Evolutionary conservation across 2,329 filamentous ascomycete species (phyloP), one percentile per base, ranked within the genome.

Genomic region (Hymenoscyphus infarciens): DNA sequence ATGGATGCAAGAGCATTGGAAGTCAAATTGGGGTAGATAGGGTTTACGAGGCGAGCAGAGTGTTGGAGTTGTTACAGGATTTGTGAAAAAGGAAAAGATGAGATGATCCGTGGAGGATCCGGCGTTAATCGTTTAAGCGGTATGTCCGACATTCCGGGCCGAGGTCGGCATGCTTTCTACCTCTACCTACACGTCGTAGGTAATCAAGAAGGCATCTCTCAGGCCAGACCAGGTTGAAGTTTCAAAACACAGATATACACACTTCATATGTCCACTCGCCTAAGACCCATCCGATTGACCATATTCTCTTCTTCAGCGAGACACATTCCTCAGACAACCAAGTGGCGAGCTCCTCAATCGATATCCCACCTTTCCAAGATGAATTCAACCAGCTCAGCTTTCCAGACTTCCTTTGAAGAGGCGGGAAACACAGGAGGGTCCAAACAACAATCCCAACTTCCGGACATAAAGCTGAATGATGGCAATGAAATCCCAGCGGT

Each of bases 401-500:
- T 74, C 58, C 71, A 73, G 63, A 65, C 66, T 5, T 64, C 65
- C 16, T 68, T 64, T 52, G 60, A 61, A 11, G 62, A 64, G 31
- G 66, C 19, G 11, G 54, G 66, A 19, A 79, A 86, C 67, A 82
- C 83, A 62, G 89, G 93, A 71, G 91, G 96, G 71, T 91, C 96
- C 76, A 92, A 89, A 80, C 91, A 71, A 63, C 67, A 68, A 62
- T 45, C 62, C 57, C 61, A 63, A 74, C 88, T 83, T 45, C 87
- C 87, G 1, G 78, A 75, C 61, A 75, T 92, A 61, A 90, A 88
- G 77, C 80, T 93, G 62, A 91, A 90, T 68, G 88, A 93, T 77
- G 89, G 88, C 65, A 84, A 85, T 64, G 82, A 85, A 63, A 90
- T 93, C 60, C 90, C 90, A 11, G 82, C 89, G 80, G 86, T 88